phyloP scores from a whole-genome alignment of 2,329 filamentous ascomycete species.

The Kalaharituber pfeilii region DNA sequence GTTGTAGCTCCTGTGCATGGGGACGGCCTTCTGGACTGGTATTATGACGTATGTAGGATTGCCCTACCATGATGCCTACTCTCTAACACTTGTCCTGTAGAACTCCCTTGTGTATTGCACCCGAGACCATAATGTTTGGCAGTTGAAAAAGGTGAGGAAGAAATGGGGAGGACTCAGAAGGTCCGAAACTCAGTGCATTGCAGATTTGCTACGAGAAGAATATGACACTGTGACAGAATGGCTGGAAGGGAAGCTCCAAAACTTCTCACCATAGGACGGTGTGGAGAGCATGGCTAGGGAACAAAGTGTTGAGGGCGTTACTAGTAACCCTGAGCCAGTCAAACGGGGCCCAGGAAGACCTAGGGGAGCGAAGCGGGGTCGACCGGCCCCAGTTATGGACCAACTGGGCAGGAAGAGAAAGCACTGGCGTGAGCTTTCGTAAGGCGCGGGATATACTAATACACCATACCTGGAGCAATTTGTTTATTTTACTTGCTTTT shows the following conservation, averaged over 20 bases:
- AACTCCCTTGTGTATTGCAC: slow-evolving; percentile 13
- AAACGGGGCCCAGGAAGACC: too few species aligned
- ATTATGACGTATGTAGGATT: slow-evolving; percentile 36
- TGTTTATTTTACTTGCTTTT: too few species aligned
- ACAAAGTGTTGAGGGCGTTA: too few species aligned
- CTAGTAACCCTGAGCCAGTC: too few species aligned
- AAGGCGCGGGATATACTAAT: too few species aligned
- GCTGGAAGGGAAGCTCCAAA: background rate
- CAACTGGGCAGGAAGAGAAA: too few species aligned
- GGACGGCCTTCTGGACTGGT: slow-evolving; percentile 57
- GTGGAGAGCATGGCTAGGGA: too few species aligned
- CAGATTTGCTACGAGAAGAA: background rate
- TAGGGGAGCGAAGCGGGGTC: too few species aligned
- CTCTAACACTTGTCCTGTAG: slow-evolving; percentile 1
- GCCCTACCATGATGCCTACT: background rate
- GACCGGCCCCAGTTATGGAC: too few species aligned
- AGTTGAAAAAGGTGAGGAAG: slow-evolving; percentile 8
- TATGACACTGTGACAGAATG: background rate
- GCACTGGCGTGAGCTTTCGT: too few species aligned
- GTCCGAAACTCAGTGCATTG: background rate
- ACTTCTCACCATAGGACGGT: background rate
- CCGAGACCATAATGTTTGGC: slow-evolving; percentile 11
- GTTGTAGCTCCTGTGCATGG: slow-evolving; percentile 62
- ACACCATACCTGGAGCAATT: too few species aligned
- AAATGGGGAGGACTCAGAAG: slow-evolving; percentile 4